Conservation (phyloP, 1,139 yeast species). For the Geotrichum phurueaensis region DNA sequence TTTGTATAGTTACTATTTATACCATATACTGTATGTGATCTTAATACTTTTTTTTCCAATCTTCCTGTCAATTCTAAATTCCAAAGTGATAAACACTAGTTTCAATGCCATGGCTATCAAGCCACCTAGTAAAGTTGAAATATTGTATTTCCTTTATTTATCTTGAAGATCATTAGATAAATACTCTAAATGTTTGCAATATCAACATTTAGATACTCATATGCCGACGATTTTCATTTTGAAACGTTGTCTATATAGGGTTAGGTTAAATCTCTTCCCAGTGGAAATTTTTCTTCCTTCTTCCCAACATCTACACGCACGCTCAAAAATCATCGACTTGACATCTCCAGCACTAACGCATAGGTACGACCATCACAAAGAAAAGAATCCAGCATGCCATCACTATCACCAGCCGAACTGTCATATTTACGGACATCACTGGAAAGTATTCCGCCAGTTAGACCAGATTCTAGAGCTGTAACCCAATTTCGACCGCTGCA, state of each 20-base stretch:
- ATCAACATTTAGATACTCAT: too few relatives aligned
- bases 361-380: neutral
- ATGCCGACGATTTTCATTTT: neutral
- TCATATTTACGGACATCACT: constrained; percentile 74
- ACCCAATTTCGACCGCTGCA: constrained; percentile 81
- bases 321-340: neutral
- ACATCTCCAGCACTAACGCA: neutral
- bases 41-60: too few relatives aligned
- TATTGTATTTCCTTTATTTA: too few relatives aligned
- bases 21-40: too few relatives aligned
- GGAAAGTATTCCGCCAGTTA: constrained; percentile 52
- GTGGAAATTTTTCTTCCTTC: neutral
- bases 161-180: too few relatives aligned
- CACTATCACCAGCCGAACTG: constrained; percentile 77
- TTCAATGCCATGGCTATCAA: too few relatives aligned
- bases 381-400: constrained; percentile 23
- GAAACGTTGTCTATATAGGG: neutral
- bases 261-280: neutral
- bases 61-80: too few relatives aligned
- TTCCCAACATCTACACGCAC: neutral
- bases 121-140: too few relatives aligned
- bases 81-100: too few relatives aligned
- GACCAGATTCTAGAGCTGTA: constrained; percentile 75
- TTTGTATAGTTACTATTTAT: too few relatives aligned
- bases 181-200: too few relatives aligned